phyloP scores from a whole-genome alignment of 495 filamentous ascomycete genomes.

The Poronia punctata region DNA sequence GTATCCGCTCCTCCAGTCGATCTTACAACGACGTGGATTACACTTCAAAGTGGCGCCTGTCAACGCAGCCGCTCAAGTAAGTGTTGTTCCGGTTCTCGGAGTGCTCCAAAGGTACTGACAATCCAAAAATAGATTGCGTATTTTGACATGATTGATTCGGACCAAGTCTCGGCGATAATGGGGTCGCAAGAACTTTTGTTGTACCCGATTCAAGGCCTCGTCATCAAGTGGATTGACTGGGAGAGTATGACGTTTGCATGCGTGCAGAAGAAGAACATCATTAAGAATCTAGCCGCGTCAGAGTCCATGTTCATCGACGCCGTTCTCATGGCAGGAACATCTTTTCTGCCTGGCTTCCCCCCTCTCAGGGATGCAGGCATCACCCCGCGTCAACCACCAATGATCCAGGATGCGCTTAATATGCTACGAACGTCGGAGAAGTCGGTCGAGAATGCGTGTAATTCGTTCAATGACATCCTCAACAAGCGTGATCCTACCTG shows the following conservation, averaged over 20 bases:
- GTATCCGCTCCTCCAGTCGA: constrained; percentile 66
- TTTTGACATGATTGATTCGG: constrained; percentile 60
- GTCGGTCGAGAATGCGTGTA: constrained; percentile 55
- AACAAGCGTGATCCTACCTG: constrained; percentile 60
- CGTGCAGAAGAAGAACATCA: constrained; percentile 62
- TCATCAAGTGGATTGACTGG: constrained; percentile 74
- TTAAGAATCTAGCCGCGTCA: constrained; percentile 61
- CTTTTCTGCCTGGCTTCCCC: constrained; percentile 71
- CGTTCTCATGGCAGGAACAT: constrained; percentile 75
- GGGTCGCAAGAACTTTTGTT: constrained; percentile 82
- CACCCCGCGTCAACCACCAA: constrained; percentile 42
- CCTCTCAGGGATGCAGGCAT: constrained; percentile 52
- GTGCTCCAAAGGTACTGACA: constrained; percentile 18
- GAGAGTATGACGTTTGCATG: constrained; percentile 58
- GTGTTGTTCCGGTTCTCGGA: constrained; percentile 3
- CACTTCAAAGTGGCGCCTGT: constrained; percentile 86
- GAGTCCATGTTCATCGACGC: constrained; percentile 75
- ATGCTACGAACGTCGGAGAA: constrained; percentile 62
- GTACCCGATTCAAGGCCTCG: constrained; percentile 69
- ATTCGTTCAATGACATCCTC: constrained; percentile 64
- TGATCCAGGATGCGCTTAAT: constrained; percentile 60
- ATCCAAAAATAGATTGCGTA: constrained; percentile 69
- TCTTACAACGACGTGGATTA: constrained; percentile 60
- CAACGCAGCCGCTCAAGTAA: constrained; percentile 81
- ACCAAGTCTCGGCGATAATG: constrained; percentile 69